Conservation (phyloP, 805 yeast genomes). For the Candida nemodendra region DNA sequence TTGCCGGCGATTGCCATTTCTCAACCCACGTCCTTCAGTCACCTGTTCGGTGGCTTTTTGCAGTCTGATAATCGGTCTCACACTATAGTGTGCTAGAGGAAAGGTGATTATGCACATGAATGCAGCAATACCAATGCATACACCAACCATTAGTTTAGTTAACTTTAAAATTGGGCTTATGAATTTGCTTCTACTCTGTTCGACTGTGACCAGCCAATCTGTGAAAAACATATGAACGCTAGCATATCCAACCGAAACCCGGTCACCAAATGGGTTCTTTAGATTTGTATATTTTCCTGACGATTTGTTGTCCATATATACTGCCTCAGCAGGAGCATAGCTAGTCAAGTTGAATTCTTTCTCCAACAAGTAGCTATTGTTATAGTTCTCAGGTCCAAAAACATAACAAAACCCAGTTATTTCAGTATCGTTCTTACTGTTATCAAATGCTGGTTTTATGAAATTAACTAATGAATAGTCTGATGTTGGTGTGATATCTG, state of each 20-base stretch:
- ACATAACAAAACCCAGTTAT: conserved; percentile 40
- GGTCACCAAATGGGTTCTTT: conserved; percentile 33
- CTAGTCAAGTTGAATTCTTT: conserved; percentile 7
- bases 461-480: conserved; percentile 32
- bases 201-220: conserved; percentile 74
- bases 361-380: neutral
- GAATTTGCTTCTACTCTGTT: conserved; percentile 59
- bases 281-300: conserved; percentile 44
- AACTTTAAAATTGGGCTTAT: conserved; percentile 59
- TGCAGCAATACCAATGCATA: conserved; percentile 74
- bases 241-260: conserved; percentile 58
- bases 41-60: conserved; percentile 81
- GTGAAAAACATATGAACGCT: conserved; percentile 42
- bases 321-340: conserved; percentile 26
- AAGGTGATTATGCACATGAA: conserved; percentile 74
- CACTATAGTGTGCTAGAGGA: conserved; percentile 81
- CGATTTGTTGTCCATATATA: conserved; percentile 20
- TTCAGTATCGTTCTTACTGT: conserved; percentile 22
- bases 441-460: conserved; percentile 23
- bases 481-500: conserved; percentile 42
- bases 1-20: conserved; percentile 10
- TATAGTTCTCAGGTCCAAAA: conserved; percentile 35
- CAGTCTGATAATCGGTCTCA: conserved; percentile 74
- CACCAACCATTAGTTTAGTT: conserved; percentile 69
- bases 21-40: conserved; percentile 40